Conservation (phyloP, 306 rosid species). For the Luffa aegyptiaca region DNA sequence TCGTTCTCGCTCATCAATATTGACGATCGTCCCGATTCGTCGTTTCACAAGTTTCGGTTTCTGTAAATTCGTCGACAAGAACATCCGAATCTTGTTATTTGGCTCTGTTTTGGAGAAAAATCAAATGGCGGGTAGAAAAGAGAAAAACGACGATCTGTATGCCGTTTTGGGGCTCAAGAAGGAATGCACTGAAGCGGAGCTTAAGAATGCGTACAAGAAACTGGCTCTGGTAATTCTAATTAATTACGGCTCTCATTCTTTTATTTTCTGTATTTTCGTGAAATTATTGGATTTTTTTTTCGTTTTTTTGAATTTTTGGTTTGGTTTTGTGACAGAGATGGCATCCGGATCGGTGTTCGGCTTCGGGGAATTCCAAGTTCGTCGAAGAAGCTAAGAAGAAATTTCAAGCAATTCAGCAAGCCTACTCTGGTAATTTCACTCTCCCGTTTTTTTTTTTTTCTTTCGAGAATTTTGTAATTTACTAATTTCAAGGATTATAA, state of each 20-base stretch:
- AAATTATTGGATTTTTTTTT: neutral
- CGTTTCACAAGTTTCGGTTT: neutral
- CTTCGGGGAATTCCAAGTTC: conserved; percentile 55
- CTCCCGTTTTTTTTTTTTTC: neutral
- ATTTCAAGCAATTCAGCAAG: conserved; percentile 78
- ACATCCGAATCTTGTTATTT: neutral
- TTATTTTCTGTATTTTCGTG: neutral
- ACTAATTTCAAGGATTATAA: neutral
- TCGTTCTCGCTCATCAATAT: neutral
- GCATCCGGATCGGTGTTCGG: conserved; percentile 99
- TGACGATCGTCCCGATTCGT: neutral
- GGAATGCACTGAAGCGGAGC: conserved; percentile 69
- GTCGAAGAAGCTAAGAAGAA: conserved; percentile 86
- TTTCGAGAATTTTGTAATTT: neutral
- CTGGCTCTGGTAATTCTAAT: conserved; percentile 39
- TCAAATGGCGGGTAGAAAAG: conserved; percentile 50
- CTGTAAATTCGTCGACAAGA: neutral
- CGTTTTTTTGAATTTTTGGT: neutral
- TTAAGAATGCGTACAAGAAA: conserved; percentile 74
- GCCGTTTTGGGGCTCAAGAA: conserved; percentile 65
- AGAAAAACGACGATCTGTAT: conserved; percentile 51
- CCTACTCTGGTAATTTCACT: conserved; percentile 74
- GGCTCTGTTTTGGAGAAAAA: conserved; percentile 3
- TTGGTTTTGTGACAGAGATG: conserved; percentile 58
- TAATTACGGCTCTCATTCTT: neutral